Conservation (phyloP, 2,329 filamentous ascomycete genomes). For the Sclerotinia spermophila region DNA sequence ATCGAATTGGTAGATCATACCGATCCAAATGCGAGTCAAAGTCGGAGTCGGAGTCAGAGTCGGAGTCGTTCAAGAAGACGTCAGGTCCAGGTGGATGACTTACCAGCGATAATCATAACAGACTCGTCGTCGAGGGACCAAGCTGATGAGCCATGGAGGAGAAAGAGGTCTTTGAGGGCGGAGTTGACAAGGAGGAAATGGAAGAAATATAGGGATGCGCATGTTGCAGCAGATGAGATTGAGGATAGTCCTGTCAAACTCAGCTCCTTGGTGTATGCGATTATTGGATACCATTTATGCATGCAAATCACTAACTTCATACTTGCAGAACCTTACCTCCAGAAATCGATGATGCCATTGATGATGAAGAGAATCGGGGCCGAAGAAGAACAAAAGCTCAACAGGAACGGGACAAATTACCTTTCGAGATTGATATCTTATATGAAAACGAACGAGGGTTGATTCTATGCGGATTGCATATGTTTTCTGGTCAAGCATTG, state of each 20-base stretch:
- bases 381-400: conserved; percentile 19
- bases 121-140: conserved; percentile 30
- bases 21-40: conserved; percentile 20
- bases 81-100: neutral
- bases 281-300: neutral
- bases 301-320: neutral
- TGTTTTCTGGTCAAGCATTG: conserved; percentile 85
- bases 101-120: conserved; percentile 19
- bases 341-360: neutral
- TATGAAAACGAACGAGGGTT: conserved; percentile 94
- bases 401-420: conserved; percentile 15
- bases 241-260: conserved; percentile 7
- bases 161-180: conserved; percentile 28
- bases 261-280: conserved; percentile 11
- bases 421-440: conserved; percentile 72
- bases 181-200: conserved; percentile 33
- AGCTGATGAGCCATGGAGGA: conserved; percentile 29
- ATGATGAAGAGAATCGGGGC: conserved; percentile 23
- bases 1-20: conserved; percentile 61
- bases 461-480: conserved; percentile 81
- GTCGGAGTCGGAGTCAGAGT: conserved; percentile 1
- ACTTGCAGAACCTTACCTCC: conserved; percentile 8
- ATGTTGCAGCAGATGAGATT: conserved; percentile 27
- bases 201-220: conserved; percentile 39
- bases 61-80: conserved; percentile 23